These are phyloP conservation scores for Dioscorea dumetorum DNA, from an alignment of 106 monocot genomes.

Conservation along the genomic window DNA sequence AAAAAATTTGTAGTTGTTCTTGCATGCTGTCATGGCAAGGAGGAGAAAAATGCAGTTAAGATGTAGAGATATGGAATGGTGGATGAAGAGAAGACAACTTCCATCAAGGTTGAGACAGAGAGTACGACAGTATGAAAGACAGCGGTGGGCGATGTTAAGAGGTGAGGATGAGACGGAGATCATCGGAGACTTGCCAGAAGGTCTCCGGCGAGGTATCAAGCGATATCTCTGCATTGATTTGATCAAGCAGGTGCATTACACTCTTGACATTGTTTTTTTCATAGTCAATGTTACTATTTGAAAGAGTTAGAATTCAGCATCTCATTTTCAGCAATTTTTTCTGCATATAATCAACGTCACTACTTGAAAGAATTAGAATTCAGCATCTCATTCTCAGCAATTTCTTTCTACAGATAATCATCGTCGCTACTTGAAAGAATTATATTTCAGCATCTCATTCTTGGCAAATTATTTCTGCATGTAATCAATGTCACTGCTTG, in stretches of 20 bases:
- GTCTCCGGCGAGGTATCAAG: constrained; percentile 74
- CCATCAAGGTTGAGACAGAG: constrained; percentile 63
- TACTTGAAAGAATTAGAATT: too few relatives aligned
- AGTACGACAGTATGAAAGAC: constrained; percentile 68
- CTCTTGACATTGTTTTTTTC: too few relatives aligned
- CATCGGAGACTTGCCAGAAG: constrained; percentile 70
- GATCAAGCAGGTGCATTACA: constrained; percentile 30
- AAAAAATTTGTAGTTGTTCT: constrained; percentile 43
- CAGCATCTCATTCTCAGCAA: too few relatives aligned
- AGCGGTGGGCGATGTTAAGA: constrained; percentile 68
- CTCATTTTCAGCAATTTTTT: too few relatives aligned
- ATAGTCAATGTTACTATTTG: too few relatives aligned
- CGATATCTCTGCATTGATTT: constrained; percentile 84
- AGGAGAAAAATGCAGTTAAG: constrained; percentile 86
- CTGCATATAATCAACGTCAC: too few relatives aligned
- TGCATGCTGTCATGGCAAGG: constrained; percentile 86
- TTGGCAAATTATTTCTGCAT: not conserved
- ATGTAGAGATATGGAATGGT: constrained; percentile 94
- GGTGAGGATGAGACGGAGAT: constrained; percentile 88
- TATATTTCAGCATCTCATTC: not conserved
- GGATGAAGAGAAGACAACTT: constrained; percentile 90
- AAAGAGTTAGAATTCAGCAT: too few relatives aligned
- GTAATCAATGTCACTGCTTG: not conserved
- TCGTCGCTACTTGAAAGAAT: too few relatives aligned
- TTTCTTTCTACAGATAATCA: not conserved